Evolutionary conservation across 1,284 basidiomycete species (phyloP).

Genomic region (Puccinia hordei): DNA sequence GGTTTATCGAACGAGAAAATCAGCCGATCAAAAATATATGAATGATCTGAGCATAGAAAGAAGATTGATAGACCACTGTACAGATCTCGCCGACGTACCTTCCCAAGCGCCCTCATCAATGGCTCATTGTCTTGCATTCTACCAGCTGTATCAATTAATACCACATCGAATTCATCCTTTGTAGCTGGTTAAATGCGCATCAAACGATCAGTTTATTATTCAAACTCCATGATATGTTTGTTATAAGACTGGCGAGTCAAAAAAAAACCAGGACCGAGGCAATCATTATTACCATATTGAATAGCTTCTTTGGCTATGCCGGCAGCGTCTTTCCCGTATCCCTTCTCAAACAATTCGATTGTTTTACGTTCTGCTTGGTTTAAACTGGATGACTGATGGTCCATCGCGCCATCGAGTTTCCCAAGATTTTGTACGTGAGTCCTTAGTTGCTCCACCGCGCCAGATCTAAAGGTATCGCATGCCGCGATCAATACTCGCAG

Average conservation of each 20-base stretch:
- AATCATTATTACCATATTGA: constrained; percentile 69
- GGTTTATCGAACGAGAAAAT: not conserved
- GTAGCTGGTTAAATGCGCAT: constrained; percentile 58
- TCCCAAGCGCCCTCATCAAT: constrained; percentile 95
- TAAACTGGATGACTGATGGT: constrained; percentile 55
- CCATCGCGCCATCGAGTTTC: constrained; percentile 69
- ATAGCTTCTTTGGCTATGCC: constrained; percentile 96
- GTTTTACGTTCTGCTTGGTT: constrained; percentile 59
- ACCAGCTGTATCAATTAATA: constrained; percentile 94
- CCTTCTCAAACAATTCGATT: constrained; percentile 91
- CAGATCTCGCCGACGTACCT: constrained; percentile 64
- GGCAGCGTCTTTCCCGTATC: constrained; percentile 97
- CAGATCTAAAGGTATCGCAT: constrained; percentile 97
- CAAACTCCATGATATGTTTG: not conserved
- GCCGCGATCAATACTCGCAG: constrained; percentile 92
- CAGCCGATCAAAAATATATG: not conserved
- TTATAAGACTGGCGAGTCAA: not conserved
- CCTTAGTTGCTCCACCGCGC: constrained; percentile 94
- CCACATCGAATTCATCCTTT: constrained; percentile 86
- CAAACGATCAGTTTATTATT: not conserved
- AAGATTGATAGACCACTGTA: constrained; percentile 25
- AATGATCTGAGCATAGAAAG: not conserved
- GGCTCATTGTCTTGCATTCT: constrained; percentile 99
- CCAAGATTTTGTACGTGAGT: constrained; percentile 94
- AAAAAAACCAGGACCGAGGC: not conserved